Evolutionary conservation across 495 filamentous ascomycete genomes (phyloP).

Genomic region (Cercophora sp.): DNA sequence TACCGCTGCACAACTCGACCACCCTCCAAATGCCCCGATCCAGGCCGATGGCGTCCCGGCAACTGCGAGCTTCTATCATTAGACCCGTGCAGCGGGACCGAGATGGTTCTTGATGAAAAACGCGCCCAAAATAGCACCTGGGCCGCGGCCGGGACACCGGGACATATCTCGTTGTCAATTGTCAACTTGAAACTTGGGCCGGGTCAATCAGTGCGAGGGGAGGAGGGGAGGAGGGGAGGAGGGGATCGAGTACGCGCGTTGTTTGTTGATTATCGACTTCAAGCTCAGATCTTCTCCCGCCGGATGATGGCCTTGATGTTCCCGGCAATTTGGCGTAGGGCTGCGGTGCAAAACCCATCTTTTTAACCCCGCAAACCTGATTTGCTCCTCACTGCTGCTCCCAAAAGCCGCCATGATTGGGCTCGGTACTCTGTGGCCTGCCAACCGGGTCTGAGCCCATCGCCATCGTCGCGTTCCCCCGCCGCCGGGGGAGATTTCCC

Average conservation of each 20-base stretch:
- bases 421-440: constrained; percentile 2
- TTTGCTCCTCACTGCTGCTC: constrained; percentile 10
- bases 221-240: too few species aligned
- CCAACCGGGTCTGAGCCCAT: constrained; percentile 14
- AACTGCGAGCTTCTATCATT: constrained; percentile 7
- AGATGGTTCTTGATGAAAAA: constrained; percentile 12
- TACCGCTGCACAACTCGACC: too few species aligned
- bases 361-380: constrained; percentile 27
- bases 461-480: constrained; percentile 5
- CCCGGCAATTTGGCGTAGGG: constrained; percentile 25
- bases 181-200: constrained; percentile 16
- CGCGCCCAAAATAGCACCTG: constrained; percentile 14
- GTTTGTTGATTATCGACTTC: background rate
- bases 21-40: background rate
- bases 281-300: constrained; percentile 14
- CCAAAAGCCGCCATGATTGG: constrained; percentile 8
- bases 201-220: constrained; percentile 5
- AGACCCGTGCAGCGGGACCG: constrained; percentile 6
- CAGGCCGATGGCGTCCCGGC: background rate
- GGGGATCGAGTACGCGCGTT: constrained; percentile 1
- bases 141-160: background rate
- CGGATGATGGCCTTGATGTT: constrained; percentile 20
- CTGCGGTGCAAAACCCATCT: constrained; percentile 15
- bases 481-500: constrained; percentile 7
- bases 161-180: background rate